Percentiles rank a stretch among this genome's conserved stretches.
Conservation (phyloP, 441 rosid genomes). For the Adansonia madagascariensis region DNA sequence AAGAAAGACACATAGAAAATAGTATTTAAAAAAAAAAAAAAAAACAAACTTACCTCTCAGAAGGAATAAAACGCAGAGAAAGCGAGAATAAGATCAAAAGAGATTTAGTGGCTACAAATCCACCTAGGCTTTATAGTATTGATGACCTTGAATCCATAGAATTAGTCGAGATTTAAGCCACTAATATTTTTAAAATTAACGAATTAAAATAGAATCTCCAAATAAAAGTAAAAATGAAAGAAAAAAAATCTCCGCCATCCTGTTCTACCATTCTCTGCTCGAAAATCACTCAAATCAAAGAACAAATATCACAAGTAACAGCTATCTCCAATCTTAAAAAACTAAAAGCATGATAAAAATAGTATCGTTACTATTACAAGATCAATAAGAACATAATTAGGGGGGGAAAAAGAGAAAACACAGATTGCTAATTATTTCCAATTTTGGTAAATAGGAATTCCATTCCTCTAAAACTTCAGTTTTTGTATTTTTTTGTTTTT, state of each 20-base stretch:
- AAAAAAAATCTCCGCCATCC: too few species aligned
- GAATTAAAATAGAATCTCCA: background rate
- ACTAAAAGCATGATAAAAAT: background rate
- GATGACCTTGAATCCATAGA: background rate
- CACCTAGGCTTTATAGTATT: background rate
- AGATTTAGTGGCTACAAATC: background rate
- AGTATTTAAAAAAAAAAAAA: too few species aligned
- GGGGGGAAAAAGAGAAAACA: background rate
- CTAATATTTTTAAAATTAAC: background rate
- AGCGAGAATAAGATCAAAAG: slow-evolving; percentile 21
- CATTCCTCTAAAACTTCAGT: background rate
- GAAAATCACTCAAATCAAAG: background rate
- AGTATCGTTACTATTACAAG: background rate
- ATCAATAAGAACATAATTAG: background rate
- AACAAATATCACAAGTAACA: background rate
- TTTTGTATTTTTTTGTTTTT: background rate
- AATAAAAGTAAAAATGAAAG: background rate
- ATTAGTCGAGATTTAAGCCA: background rate
- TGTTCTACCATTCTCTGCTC: background rate
- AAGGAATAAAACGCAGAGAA: background rate
- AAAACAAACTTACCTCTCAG: too few species aligned
- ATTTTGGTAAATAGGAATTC: background rate
- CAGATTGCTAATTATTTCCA: background rate
- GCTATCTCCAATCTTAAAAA: background rate
- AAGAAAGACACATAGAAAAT: too few species aligned